Base-by-base conservation (phyloP, 768 basidiomycete genomes). In the Mrakia gelida region DNA sequence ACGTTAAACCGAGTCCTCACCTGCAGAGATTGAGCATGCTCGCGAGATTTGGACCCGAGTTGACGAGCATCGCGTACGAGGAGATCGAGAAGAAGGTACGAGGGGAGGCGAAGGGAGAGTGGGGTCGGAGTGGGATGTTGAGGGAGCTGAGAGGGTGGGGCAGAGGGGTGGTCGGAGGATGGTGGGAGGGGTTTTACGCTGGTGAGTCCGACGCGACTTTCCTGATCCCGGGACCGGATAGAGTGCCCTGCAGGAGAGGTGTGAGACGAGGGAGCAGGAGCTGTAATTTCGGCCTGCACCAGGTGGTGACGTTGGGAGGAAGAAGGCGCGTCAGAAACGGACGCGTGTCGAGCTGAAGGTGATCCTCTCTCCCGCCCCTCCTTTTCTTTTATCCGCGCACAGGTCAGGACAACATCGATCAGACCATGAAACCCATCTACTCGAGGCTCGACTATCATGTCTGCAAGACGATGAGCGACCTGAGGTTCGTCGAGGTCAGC, bases 381-480 rank as follows among this genome's bases (percentile, higher is more conserved):
- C 34, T 32, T 34, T 32, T 13, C 54, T 34, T 75, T 59, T 10
- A 6, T 52, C 7, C 77, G 34, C 73, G n/a, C 67, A 62, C 61
- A 54, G 75, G 72, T 28, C 68, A 80, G 80, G 93, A 89, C 77
- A 80, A 65, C 76, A 80, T 65, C 56, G 80, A 78, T 78, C 81
- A 65, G 79, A 81, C 73, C 77, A 80, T 96, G 72, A 89, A 90
- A 81, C 91, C 91, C 3, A 89, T 93, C 21, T 91, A 92, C 32
- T 89, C 91, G 1, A 86, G 92, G 63, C 92, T 98, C 82, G 95
- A 98, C 81, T 95, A 94, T 81, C 92, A 96, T 80, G 90, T 98
- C 81, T 92, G 93, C 84, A 95, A 95, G 84, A 93, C 91, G 3
- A 86, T 98, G 34, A 93, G 92, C 82, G 92, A 95, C 83, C 85